Percentiles rank a stretch among this genome's conserved stretches.
These are phyloP conservation scores for Microthyrium microscopicum DNA, from an alignment of 2,329 filamentous ascomycete genomes.

Conservation along the genomic window DNA sequence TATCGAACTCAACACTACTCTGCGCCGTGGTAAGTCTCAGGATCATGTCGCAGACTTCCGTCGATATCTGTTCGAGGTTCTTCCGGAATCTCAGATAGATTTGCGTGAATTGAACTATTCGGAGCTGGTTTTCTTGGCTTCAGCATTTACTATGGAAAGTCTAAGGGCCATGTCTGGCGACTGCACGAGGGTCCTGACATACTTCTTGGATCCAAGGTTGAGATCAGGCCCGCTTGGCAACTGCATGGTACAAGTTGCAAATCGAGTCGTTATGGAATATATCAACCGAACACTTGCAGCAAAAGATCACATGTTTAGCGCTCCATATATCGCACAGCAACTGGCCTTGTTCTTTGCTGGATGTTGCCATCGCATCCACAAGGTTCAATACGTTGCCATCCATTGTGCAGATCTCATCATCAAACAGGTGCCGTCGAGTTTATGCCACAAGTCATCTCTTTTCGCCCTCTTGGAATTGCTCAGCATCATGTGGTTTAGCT, in stretches of 20 bases:
- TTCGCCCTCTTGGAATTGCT: slow-evolving; percentile 87
- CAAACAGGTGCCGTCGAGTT: slow-evolving; percentile 64
- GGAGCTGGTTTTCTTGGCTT: slow-evolving; percentile 81
- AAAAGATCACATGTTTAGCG: slow-evolving; percentile 62
- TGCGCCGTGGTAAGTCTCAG: slow-evolving; percentile 69
- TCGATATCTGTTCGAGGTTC: slow-evolving; percentile 52
- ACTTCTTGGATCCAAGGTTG: slow-evolving; percentile 86
- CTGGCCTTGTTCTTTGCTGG: slow-evolving; percentile 70
- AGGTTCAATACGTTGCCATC: slow-evolving; percentile 77
- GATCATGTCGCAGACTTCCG: slow-evolving; percentile 70
- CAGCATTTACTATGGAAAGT: slow-evolving; percentile 77
- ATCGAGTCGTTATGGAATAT: slow-evolving; percentile 64
- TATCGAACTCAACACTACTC: slow-evolving; percentile 86
- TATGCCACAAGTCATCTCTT: slow-evolving; percentile 78
- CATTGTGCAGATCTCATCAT: slow-evolving; percentile 76
- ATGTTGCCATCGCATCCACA: slow-evolving; percentile 85
- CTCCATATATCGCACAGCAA: slow-evolving; percentile 77
- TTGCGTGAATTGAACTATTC: slow-evolving; percentile 74
- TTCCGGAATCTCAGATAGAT: slow-evolving; percentile 62
- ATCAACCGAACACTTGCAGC: slow-evolving; percentile 58
- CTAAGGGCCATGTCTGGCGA: slow-evolving; percentile 74
- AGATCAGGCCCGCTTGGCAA: slow-evolving; percentile 42
- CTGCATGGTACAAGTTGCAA: slow-evolving; percentile 45
- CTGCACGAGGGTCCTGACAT: slow-evolving; percentile 75
- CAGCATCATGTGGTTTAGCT: slow-evolving; percentile 89